Evolutionary conservation across 352 stramenopile species (phyloP).

Genomic region (Halophytophthora polymorphica): DNA sequence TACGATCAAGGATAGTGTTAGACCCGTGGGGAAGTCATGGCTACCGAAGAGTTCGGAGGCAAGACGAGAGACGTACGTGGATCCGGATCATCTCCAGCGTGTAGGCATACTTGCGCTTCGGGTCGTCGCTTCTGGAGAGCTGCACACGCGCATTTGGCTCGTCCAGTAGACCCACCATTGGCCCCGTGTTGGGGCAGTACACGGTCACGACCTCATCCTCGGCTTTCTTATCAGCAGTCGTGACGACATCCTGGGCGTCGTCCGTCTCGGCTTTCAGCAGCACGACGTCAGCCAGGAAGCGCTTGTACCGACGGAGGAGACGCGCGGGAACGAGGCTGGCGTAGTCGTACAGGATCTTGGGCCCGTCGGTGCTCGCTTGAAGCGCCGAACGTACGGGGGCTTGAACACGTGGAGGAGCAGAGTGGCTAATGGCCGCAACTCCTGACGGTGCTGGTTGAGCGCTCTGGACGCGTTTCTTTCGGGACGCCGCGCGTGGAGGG

Average conservation of each 20-base stretch:
- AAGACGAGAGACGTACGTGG: slow-evolving; percentile 42
- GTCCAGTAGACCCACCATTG: slow-evolving; percentile 79
- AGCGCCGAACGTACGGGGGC: too few species aligned
- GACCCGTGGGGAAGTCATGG: not conserved
- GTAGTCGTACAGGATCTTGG: slow-evolving; percentile 52
- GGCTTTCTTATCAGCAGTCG: slow-evolving; percentile 1
- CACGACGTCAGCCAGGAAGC: slow-evolving; percentile 79
- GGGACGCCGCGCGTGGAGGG: not conserved
- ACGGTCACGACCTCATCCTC: slow-evolving; percentile 51
- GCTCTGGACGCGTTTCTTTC: slow-evolving; percentile 19
- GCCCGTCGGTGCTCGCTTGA: slow-evolving; percentile 2
- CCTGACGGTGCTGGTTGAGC: slow-evolving; percentile 3
- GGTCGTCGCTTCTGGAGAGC: slow-evolving; percentile 69
- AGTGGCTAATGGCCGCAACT: slow-evolving; percentile 1
- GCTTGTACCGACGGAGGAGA: slow-evolving; percentile 76
- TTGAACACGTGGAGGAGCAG: too few species aligned
- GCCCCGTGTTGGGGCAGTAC: slow-evolving; percentile 81
- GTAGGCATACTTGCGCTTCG: slow-evolving; percentile 82
- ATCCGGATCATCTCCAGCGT: slow-evolving; percentile 85
- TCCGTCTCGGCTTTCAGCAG: slow-evolving; percentile 24
- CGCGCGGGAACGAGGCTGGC: slow-evolving; percentile 46
- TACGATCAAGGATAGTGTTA: slow-evolving; percentile 5
- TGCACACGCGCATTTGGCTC: slow-evolving; percentile 60
- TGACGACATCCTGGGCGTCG: not conserved
- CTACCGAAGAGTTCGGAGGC: not conserved